A percentile compares a stretch with the other conserved stretches of the same genome.
Conservation (phyloP, 2,329 filamentous ascomycete genomes). For the Elsinoe perseae region DNA sequence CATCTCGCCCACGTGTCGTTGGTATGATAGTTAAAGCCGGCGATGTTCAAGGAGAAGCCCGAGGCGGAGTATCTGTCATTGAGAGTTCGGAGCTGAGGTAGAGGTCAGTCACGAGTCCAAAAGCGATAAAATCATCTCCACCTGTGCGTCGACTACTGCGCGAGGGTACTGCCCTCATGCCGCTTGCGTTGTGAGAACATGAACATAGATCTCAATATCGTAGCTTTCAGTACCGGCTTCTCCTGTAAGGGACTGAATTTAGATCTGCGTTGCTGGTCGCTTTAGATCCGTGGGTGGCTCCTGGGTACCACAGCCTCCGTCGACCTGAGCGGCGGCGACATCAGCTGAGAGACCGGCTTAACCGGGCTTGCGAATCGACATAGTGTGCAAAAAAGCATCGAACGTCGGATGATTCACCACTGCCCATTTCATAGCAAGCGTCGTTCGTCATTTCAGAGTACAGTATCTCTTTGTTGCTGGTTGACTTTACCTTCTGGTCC, state of each 20-base stretch:
- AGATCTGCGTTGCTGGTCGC: neutral
- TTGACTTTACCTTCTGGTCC: no score
- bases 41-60: slow-evolving; percentile 42
- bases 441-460: no score
- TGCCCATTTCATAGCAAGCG: no score
- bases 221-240: neutral
- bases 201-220: neutral
- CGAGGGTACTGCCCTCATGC: neutral
- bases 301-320: neutral
- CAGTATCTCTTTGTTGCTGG: no score
- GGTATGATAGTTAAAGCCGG: slow-evolving; percentile 41
- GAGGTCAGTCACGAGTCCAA: neutral
- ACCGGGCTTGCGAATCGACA: no score
- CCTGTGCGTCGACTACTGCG: neutral
- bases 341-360: no score
- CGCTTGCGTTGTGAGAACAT: neutral
- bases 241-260: neutral
- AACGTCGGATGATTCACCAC: no score
- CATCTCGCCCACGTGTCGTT: slow-evolving; percentile 46
- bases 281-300: neutral
- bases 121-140: neutral
- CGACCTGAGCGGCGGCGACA: no score
- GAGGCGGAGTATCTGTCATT: slow-evolving; percentile 38
- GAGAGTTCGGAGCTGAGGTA: slow-evolving; percentile 16
- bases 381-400: no score